Evolutionary conservation across 176 grass and related monocot species (phyloP).

Genomic region (Alopecurus myosuroides): DNA sequence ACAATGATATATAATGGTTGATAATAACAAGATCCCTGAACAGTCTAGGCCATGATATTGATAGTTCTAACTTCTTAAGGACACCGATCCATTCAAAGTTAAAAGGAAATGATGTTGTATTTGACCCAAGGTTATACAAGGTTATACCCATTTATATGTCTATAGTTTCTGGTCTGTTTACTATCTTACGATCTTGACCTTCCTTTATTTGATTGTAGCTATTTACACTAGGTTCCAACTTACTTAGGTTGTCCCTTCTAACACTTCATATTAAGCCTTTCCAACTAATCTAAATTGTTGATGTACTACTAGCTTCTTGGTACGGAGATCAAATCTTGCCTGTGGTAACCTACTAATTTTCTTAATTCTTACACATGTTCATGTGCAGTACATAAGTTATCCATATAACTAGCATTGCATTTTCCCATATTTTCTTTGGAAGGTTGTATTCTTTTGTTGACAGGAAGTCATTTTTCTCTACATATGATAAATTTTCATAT

Average conservation of each 20-base stretch:
- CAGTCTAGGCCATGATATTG: background rate
- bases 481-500: background rate
- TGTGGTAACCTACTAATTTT: background rate
- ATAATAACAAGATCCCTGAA: background rate
- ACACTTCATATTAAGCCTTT: background rate
- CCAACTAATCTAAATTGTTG: background rate
- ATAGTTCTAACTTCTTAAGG: background rate
- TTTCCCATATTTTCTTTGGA: background rate
- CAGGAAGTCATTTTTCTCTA: background rate
- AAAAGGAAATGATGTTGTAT: background rate
- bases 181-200: background rate
- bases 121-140: constrained; percentile 75
- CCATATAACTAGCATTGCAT: background rate
- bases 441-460: background rate
- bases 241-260: background rate
- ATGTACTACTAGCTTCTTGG: background rate
- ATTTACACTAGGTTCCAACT: constrained; percentile 1
- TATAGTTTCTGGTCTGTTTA: background rate
- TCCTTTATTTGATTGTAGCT: constrained; percentile 6
- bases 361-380: background rate
- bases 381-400: background rate
- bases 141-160: constrained; percentile 31
- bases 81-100: background rate
- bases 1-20: no score
- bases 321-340: background rate